Evolutionary conservation across 2,329 filamentous ascomycete genomes (phyloP).

Genomic region (Stenocarpella maydis): DNA sequence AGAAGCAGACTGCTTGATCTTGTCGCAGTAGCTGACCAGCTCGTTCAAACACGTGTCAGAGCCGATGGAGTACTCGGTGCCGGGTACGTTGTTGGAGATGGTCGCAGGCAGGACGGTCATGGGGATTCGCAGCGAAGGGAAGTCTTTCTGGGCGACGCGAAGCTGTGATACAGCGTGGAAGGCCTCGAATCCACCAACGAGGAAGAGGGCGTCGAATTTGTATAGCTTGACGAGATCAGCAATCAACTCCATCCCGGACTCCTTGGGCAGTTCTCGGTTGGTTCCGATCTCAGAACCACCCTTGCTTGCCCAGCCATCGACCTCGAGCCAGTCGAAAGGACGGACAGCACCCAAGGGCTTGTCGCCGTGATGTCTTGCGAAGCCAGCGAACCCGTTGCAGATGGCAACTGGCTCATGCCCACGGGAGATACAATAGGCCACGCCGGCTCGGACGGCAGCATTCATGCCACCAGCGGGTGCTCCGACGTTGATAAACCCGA

Average conservation of each 20-base stretch:
- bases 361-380: conserved; percentile 89
- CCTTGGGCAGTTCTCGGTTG: conserved; percentile 89
- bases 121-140: conserved; percentile 88
- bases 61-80: conserved; percentile 95
- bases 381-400: conserved; percentile 95
- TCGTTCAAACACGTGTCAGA: conserved; percentile 98
- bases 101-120: conserved; percentile 94
- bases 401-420: conserved; percentile 95
- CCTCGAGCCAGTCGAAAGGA: conserved; percentile 89
- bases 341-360: conserved; percentile 83
- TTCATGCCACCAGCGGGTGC: conserved; percentile 99
- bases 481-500: conserved; percentile 96
- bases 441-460: conserved; percentile 89
- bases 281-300: conserved; percentile 98
- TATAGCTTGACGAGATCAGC: conserved; percentile 86
- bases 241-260: conserved; percentile 82
- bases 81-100: conserved; percentile 97
- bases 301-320: conserved; percentile 94
- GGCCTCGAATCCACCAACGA: conserved; percentile 95
- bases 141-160: conserved; percentile 79
- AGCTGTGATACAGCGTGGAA: conserved; percentile 92
- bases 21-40: conserved; percentile 93
- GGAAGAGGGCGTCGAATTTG: conserved; percentile 89
- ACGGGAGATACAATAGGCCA: conserved; percentile 88
- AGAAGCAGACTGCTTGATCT: conserved; percentile 95